Evolutionary conservation across 768 basidiomycete species (phyloP).

Genomic region (Tulasnella sp.): DNA sequence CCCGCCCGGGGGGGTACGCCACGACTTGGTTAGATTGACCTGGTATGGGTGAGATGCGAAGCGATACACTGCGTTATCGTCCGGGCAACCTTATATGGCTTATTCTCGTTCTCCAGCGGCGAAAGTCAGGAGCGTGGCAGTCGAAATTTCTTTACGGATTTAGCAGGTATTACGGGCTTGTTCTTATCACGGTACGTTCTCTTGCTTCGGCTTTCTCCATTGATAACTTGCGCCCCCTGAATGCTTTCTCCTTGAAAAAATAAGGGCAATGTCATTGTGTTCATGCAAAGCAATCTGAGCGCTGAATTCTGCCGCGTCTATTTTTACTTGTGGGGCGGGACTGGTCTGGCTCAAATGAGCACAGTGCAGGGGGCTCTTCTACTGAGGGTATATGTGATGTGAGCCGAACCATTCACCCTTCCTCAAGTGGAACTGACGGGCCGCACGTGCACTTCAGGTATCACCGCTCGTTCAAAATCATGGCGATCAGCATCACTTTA

Average conservation of each 20-base stretch:
- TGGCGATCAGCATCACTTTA: not conserved
- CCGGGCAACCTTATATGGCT: not conserved
- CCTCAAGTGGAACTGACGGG: not conserved
- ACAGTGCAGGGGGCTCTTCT: not conserved
- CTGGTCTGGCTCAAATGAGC: not conserved
- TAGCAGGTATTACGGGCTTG: constrained; percentile 10
- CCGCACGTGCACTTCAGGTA: not conserved
- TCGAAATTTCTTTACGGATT: constrained; percentile 6
- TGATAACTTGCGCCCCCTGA: not conserved
- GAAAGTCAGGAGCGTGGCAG: not conserved
- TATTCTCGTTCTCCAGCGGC: not conserved
- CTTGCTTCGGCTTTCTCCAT: not conserved
- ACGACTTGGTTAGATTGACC: not conserved
- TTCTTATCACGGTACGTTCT: not conserved
- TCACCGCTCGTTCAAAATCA: not conserved
- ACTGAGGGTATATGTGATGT: not conserved
- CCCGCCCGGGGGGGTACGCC: not conserved
- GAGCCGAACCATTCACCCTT: not conserved
- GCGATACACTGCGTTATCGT: no score
- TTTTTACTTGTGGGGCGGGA: not conserved
- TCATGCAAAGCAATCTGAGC: not conserved
- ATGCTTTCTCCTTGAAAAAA: not conserved
- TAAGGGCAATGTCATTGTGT: not conserved
- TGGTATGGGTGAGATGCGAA: not conserved
- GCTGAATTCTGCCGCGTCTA: not conserved